Evolutionary conservation across 768 basidiomycete species (phyloP), one percentile per base, ranked within the genome.

Genomic region (Pulveroboletus sp.): DNA sequence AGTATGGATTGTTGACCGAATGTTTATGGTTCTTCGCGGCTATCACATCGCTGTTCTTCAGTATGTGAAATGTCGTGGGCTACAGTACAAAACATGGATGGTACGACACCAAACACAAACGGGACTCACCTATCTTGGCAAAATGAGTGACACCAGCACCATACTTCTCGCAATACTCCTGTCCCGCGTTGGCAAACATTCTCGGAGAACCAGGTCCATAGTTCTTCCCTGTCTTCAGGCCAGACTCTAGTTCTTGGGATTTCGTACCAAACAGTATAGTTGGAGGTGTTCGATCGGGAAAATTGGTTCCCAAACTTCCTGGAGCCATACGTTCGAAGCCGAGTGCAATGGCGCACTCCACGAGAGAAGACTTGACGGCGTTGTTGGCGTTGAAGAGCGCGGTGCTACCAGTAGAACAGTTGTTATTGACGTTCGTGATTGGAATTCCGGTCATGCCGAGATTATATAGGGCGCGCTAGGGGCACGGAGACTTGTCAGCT

Each of bases 291-390:
- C 76, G 69, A 55, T 77, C 78, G 0, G 80, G 78, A 56, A 80
- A 90, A 60, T 82, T 77, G 11, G 79, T 80, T 7, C 81, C 80
- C 7, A 90, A 71, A 59, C 83, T 84, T 28, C 88, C 88, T 5
- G 83, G 82, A 17, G 77, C 74, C 86, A 91, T 91, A 32, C 86
- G 83, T 66, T 93, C 91, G 57, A 93, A 93, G 10, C 91, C 90
- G 1, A 93, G 79, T 0, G 91, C 90, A 18, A 93, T 71, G 1
- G 84, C 79, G 62, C 89, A 91, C 47, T 88, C 83, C 2, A 73
- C 80, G 48, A 83, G 75, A 13, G 84, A 85, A 36, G 76, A 77
- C 63, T 83, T 87, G 39, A 93, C 80, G 8, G 79, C 75, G 21
- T 76, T 81, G 56, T 84, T 85, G 7, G 85, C 87, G 40, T 86